Conservation (phyloP, 495 filamentous ascomycete genomes). For the Penicillium lividum region DNA sequence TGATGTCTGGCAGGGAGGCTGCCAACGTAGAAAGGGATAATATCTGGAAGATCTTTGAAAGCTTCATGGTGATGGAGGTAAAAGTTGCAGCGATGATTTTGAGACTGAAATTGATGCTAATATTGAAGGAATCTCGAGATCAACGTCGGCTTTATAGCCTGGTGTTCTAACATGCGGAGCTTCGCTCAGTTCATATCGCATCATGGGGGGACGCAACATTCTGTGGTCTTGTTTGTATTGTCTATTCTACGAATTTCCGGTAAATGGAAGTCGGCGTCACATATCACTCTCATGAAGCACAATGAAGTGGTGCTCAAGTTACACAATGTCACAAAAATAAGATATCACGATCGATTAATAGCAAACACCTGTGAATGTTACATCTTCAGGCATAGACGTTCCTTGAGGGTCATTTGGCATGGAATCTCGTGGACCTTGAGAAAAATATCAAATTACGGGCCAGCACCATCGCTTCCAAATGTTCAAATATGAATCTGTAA, state of each 20-base stretch:
- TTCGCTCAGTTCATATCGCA: neutral
- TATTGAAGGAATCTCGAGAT: neutral
- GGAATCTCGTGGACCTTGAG: neutral
- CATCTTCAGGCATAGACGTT: neutral
- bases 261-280: neutral
- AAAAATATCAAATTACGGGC: no score
- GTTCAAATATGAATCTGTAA: neutral
- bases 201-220: neutral
- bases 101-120: neutral
- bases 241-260: neutral
- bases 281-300: neutral
- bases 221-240: neutral
- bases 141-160: neutral
- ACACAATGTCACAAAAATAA: slow-evolving; percentile 4
- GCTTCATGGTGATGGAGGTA: neutral
- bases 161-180: neutral
- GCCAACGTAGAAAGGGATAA: slow-evolving; percentile 1
- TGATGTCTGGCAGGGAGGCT: neutral
- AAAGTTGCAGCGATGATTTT: neutral
- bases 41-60: neutral
- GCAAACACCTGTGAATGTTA: neutral
- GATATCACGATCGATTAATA: neutral
- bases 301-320: slow-evolving; percentile 19
- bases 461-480: no score
- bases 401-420: no score